A percentile compares a stretch with the other conserved stretches of the same genome.
Evolutionary conservation across 345 rosid genomes (phyloP).

Genomic region (Eucalyptus sp.): DNA sequence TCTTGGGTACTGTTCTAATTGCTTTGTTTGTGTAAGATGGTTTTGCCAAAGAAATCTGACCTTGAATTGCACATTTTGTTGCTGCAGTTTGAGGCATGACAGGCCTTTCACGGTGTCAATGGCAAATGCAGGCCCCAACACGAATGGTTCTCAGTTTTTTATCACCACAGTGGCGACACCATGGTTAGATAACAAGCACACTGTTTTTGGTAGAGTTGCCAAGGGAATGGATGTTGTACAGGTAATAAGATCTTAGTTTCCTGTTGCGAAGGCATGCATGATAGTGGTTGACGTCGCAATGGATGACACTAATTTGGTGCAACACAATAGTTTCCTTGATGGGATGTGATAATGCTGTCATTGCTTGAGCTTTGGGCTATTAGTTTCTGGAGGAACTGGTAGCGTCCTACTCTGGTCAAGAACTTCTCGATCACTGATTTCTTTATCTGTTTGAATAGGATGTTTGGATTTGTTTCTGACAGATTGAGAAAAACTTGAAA

Average conservation of each 20-base stretch:
- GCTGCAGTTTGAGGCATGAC: conserved; percentile 80
- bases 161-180: conserved; percentile 97
- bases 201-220: conserved; percentile 84
- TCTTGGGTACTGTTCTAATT: not conserved
- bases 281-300: not conserved
- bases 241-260: conserved; percentile 21
- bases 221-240: conserved; percentile 99
- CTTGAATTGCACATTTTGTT: not conserved
- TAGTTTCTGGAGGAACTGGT: not conserved
- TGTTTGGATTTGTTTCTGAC: not conserved
- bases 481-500: not conserved
- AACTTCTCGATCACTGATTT: not conserved
- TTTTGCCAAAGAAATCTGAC: not conserved
- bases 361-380: not conserved
- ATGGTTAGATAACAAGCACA: conserved; percentile 96
- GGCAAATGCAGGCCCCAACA: conserved; percentile 92
- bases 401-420: not conserved
- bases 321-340: not conserved
- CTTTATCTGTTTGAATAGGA: not conserved
- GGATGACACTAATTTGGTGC: not conserved
- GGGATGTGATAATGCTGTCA: not conserved
- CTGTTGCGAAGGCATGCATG: not conserved
- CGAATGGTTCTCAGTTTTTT: conserved; percentile 92
- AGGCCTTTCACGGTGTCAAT: conserved; percentile 90
- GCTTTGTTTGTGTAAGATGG: not conserved